These are phyloP conservation scores for Trichoderma hamatum DNA, from an alignment of 2,329 filamentous ascomycete species.

Conservation along the genomic window DNA sequence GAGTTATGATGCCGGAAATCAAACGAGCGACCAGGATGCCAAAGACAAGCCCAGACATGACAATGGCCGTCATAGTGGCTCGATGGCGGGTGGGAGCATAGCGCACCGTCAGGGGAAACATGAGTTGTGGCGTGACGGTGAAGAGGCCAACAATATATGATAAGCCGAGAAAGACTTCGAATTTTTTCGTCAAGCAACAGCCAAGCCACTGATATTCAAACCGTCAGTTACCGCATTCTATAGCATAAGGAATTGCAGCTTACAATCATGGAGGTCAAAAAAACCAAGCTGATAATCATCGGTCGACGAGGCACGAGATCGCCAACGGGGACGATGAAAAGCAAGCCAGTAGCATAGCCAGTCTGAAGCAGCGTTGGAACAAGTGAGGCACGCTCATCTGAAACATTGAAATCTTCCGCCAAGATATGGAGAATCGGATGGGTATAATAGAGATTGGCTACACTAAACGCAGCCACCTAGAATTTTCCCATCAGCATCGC, in stretches of 20 bases:
- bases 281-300: constrained; percentile 69
- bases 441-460: constrained; percentile 81
- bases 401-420: constrained; percentile 69
- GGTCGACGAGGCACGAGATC: constrained; percentile 69
- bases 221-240: neutral
- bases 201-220: constrained; percentile 54
- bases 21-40: constrained; percentile 77
- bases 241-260: constrained; percentile 33
- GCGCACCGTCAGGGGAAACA: constrained; percentile 80
- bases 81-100: constrained; percentile 70
- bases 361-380: constrained; percentile 79
- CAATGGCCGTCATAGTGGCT: constrained; percentile 71
- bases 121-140: constrained; percentile 53
- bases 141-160: constrained; percentile 26
- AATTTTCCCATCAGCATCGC: constrained; percentile 5
- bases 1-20: constrained; percentile 73
- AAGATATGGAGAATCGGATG: constrained; percentile 79
- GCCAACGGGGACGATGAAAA: constrained; percentile 76
- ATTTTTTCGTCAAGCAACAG: constrained; percentile 17
- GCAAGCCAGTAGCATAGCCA: constrained; percentile 73
- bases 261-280: constrained; percentile 69
- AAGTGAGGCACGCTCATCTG: constrained; percentile 65
- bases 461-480: constrained; percentile 60
- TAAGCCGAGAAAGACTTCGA: constrained; percentile 18
- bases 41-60: constrained; percentile 74